A percentile compares a stretch with the other conserved stretches of the same genome.
Conservation (phyloP, 2,329 filamentous ascomycete genomes). For the Exophiala aquamarina region DNA sequence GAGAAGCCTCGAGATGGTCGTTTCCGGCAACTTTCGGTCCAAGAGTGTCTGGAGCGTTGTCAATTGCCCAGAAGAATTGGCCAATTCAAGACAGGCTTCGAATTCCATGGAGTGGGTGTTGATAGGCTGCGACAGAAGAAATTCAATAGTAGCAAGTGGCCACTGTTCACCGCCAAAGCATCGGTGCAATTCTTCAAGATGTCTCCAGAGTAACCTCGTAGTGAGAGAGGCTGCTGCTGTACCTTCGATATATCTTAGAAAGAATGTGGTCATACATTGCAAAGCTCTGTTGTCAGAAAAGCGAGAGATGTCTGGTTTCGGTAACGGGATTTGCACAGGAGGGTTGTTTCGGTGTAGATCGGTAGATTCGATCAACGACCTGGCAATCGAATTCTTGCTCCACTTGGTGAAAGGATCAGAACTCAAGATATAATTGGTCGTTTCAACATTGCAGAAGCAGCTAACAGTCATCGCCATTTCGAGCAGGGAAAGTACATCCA, state of each 20-base stretch:
- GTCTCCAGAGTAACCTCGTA: constrained; percentile 7
- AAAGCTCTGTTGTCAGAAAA: constrained; percentile 5
- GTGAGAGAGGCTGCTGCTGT: constrained; percentile 1
- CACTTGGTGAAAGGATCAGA: not conserved
- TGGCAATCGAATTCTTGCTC: not conserved
- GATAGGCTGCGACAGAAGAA: constrained; percentile 6
- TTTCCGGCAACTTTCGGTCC: constrained; percentile 2
- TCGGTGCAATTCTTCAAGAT: constrained; percentile 6
- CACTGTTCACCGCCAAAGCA: not conserved
- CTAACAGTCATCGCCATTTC: constrained; percentile 7
- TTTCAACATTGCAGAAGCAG: constrained; percentile 5
- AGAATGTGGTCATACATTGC: constrained; percentile 1
- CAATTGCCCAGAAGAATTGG: constrained; percentile 5
- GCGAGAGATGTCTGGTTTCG: not conserved
- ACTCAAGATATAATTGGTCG: constrained; percentile 1
- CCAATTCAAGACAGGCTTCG: constrained; percentile 2
- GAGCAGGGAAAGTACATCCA: constrained; percentile 1
- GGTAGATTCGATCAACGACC: too few relatives aligned
- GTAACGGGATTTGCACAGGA: not conserved
- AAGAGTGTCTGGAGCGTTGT: constrained; percentile 4
- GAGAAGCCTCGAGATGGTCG: constrained; percentile 4
- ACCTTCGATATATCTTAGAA: constrained; percentile 2
- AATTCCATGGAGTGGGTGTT: constrained; percentile 3
- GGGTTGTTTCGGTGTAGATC: too few relatives aligned
- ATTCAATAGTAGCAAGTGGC: constrained; percentile 5